Evolutionary conservation across 2,329 filamentous ascomycete species (phyloP), one percentile per base, ranked within the genome.

Genomic region (Didymella segeticola): DNA sequence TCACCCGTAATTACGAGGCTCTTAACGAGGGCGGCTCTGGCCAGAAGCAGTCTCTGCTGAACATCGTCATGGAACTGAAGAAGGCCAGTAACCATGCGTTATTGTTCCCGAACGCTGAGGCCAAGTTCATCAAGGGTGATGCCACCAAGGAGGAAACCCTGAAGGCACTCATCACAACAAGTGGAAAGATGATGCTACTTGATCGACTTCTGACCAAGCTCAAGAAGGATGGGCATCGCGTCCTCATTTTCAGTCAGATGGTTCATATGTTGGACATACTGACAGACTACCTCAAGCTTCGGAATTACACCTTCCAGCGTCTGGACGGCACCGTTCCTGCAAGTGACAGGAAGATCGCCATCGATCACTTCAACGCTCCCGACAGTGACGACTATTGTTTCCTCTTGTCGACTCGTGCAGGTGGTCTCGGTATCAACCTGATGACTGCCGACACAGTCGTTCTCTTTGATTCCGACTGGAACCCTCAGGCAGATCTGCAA

Each of bases 61-160:
- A 99, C 76, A 95, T 99, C 73, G 97, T 99, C 86, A 99, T 99
- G 95, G 95, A 99, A 75, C 77, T 99, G 68, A 99, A 99, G 80
- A 99, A 99, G 77, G 92, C 95, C 72, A 98, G 93, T 78, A 99
- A 99, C 69, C 95, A 99, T 71, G 93, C 95, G 1, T 96, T 97
- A 78, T 96, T 99, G 88, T 98, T 99, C 66, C 89, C 90, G 2
- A 93, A 92, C 58, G 93, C 92, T 2, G 95, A 99, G 72, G 90
- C 96, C 53, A 90, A 89, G 63, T 90, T 98, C 11, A 77, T 98
- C 43, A 88, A 86, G 55, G 91, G 90, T 12, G 92, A 89, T 67
- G 84, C 85, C 47, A 87, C 90, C 17, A 89, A 93, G 25, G 93
- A 98, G 69, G 95, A 98, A 71, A 86, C 92, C 59, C 85, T 99